phyloP scores from a whole-genome alignment of 768 basidiomycete species.

The Myochromella boudieri region DNA sequence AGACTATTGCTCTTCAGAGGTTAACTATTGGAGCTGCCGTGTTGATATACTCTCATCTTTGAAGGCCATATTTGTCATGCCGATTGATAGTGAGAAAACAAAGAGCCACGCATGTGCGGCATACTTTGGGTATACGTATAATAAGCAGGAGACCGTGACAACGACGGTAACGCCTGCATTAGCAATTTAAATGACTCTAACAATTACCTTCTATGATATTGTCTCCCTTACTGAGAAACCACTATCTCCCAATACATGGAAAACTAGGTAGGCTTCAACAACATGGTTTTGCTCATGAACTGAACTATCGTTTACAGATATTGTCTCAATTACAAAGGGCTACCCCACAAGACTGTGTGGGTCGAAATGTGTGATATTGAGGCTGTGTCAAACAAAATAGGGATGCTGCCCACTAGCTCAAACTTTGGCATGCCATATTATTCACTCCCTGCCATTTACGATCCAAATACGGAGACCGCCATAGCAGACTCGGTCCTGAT shows the following conservation, averaged over 20 bases:
- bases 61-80: too few relatives aligned
- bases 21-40: too few relatives aligned
- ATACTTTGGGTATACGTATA: too few relatives aligned
- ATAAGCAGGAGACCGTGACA: too few relatives aligned
- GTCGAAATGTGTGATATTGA: conserved; percentile 36
- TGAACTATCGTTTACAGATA: conserved; percentile 4
- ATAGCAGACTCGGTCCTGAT: conserved; percentile 35
- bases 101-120: too few relatives aligned
- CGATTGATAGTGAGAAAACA: too few relatives aligned
- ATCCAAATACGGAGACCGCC: conserved; percentile 27
- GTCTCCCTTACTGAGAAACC: too few relatives aligned
- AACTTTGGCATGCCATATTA: conserved; percentile 25
- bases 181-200: too few relatives aligned
- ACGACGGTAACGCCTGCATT: too few relatives aligned
- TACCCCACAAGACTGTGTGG: conserved; percentile 36
- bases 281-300: background rate
- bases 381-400: conserved; percentile 25
- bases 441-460: conserved; percentile 37
- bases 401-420: conserved; percentile 23
- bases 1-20: too few relatives aligned
- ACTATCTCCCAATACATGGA: conserved; percentile 51
- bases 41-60: too few relatives aligned
- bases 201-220: too few relatives aligned
- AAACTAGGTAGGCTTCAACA: conserved; percentile 31
- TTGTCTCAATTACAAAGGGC: conserved; percentile 20